Base-by-base conservation (phyloP, 441 rosid genomes). In the Brassica balearica region DNA sequence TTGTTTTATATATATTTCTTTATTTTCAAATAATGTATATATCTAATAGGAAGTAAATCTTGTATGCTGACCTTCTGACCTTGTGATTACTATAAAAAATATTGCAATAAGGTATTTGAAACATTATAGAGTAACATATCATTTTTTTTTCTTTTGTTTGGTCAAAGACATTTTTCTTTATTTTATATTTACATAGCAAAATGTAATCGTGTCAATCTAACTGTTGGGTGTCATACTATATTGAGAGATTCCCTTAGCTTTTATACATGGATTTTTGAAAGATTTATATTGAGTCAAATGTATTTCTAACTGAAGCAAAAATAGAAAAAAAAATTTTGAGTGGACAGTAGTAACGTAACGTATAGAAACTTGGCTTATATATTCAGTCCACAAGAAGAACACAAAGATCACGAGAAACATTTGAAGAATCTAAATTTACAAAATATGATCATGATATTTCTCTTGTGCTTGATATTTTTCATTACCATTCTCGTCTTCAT, bases 341-440 rank as follows among this genome's bases (percentile, higher is more conserved):
- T 77, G 66, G 80, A 70, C 71, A 64, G 11, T 38, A 7, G 34
- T 15, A 5, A 62, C 27, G 75, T 69, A 62, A 51, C 80, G 70
- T n/a, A 55, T 22, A 76, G 53, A 68, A 34, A 22, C 74, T 51
- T 76, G 43, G 68, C 73, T 32, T 69, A 56, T 76, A 75, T 69
- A 76, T 59, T 14, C 12, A 43, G 58, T 76, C 79, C 38, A 20
- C 20, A 3, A 46, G 53, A 46, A 46, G 53, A 46, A 46, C 53
- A 46, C 14, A 11, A 15, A 53, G 48, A 68, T 1, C 62, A 60
- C n/a, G 15, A 71, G 80, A 76, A 76, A 68, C 56, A 23, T 14
- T 63, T 36, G 75, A 63, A 70, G 65, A 58, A 77, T 10, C 65
- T 12, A 64, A 36, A 36, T 8, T 2, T 17, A 25, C 76, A 62